These are phyloP conservation scores for Peronospora farinosa DNA, from an alignment of 352 stramenopile genomes.

Conservation along the genomic window DNA sequence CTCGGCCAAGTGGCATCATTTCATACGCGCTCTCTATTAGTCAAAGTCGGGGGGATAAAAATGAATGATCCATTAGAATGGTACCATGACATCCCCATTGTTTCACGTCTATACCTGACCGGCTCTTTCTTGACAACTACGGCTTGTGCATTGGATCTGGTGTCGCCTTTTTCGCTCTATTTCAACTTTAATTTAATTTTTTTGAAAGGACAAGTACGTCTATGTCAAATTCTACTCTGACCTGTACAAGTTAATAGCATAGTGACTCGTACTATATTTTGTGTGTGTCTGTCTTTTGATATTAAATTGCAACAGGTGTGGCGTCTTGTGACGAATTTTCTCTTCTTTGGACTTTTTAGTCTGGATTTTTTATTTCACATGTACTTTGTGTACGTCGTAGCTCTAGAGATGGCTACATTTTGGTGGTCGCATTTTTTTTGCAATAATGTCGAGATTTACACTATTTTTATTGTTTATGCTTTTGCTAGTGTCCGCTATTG, in stretches of 20 bases:
- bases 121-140: conserved; percentile 95
- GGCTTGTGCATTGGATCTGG: conserved; percentile 93
- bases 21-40: too few relatives aligned
- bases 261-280: neutral
- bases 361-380: conserved; percentile 99
- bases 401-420: too few relatives aligned
- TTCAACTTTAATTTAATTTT: conserved; percentile 96
- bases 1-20: too few relatives aligned
- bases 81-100: conserved; percentile 98
- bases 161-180: conserved; percentile 95
- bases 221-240: neutral
- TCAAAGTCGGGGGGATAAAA: neutral
- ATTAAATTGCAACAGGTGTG: conserved; percentile 61
- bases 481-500: conserved; percentile 91
- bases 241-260: neutral
- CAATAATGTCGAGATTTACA: neutral
- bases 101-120: conserved; percentile 97
- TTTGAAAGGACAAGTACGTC: conserved; percentile 90
- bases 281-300: neutral
- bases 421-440: neutral
- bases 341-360: conserved; percentile 99
- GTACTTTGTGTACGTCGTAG: conserved; percentile 94
- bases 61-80: conserved; percentile 90
- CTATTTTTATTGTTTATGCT: conserved; percentile 4
- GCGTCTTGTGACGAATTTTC: conserved; percentile 96